These are phyloP conservation scores for Talaromyces atroroseus DNA, from an alignment of 2,329 filamentous ascomycete species.

Conservation along the genomic window DNA sequence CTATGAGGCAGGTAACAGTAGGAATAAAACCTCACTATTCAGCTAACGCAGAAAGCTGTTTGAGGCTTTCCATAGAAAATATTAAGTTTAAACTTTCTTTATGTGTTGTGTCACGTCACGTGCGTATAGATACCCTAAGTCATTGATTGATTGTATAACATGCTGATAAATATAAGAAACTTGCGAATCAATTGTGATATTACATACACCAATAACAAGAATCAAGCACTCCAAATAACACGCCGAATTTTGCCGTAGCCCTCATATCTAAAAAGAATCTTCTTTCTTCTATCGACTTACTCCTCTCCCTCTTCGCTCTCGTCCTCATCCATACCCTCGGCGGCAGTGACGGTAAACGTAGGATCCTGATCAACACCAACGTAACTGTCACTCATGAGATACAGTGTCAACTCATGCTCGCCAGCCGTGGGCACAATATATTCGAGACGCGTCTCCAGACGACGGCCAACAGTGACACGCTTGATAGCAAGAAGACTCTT, in stretches of 20 bases:
- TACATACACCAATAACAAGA: conserved; percentile 1
- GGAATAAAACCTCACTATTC: no score
- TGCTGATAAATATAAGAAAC: neutral
- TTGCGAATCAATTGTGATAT: neutral
- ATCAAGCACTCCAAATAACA: neutral
- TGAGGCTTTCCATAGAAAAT: no score
- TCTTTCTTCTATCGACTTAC: conserved; percentile 11
- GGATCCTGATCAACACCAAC: conserved; percentile 95
- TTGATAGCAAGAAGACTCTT: conserved; percentile 90
- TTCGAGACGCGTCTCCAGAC: conserved; percentile 74
- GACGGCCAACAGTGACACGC: conserved; percentile 76
- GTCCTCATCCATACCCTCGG: conserved; percentile 93
- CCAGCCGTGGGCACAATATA: conserved; percentile 84
- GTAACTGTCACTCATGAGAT: conserved; percentile 96
- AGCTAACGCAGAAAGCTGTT: no score
- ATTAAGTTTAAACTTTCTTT: no score
- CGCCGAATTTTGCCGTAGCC: neutral
- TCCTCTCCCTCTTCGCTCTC: conserved; percentile 76
- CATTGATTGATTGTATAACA: neutral
- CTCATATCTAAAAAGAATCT: neutral
- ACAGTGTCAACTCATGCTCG: conserved; percentile 81
- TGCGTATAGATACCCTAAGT: neutral
- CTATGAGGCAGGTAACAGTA: no score
- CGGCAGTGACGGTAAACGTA: conserved; percentile 75
- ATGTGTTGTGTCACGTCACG: no score